Base-by-base conservation (phyloP, 345 rosid species). In the Syzygium grande region DNA sequence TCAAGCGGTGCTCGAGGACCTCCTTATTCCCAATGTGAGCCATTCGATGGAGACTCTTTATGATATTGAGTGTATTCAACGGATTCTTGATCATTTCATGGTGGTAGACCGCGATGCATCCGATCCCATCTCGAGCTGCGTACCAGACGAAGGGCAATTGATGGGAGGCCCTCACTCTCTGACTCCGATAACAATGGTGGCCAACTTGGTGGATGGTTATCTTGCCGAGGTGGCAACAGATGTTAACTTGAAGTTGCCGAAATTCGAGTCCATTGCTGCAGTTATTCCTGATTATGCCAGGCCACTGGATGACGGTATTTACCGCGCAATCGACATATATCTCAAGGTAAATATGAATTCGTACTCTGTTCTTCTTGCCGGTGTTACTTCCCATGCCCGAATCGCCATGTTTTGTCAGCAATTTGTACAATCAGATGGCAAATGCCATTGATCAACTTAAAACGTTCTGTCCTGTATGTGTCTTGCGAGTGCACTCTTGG, bases 211-310 rank as follows among this genome's bases (percentile, higher is more conserved):
- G 55, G 99, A 97, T 86, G 94, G 92, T 14, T 97, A 95, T 90
- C 94, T 97, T 73, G 97, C 97, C 15, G 99, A 97, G 90, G 99
- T 97, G 53, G 99, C 97, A 11, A 94, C 99, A 11, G 99, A 97
- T 90, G 96, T 92, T 79, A 97, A 97, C 92, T 91, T 97, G 90
- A 97, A 94, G 92, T 56, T 90, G 78, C 78, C 93, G 1, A 95
- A 96, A 87, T 96, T 97, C 85, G 96, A 93, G 86, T 92, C 97
- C 1, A 92, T 97, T 58, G 97, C 97, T 77, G 93, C 94, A 49
- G 88, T 83, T 9, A 90, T 97, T 86, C 99, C 99, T 4, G 97
- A 95, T 80, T 95, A 94, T 89, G 99, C 95, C 84, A 93, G 99
- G 88, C 90, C 95, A 51, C 73, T 94, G 85, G 96, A 97, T 73